Percentiles rank a stretch among this genome's conserved stretches.
These are phyloP conservation scores for Suhomyces atakaporum DNA, from an alignment of 1,139 yeast genomes.

Conservation along the genomic window DNA sequence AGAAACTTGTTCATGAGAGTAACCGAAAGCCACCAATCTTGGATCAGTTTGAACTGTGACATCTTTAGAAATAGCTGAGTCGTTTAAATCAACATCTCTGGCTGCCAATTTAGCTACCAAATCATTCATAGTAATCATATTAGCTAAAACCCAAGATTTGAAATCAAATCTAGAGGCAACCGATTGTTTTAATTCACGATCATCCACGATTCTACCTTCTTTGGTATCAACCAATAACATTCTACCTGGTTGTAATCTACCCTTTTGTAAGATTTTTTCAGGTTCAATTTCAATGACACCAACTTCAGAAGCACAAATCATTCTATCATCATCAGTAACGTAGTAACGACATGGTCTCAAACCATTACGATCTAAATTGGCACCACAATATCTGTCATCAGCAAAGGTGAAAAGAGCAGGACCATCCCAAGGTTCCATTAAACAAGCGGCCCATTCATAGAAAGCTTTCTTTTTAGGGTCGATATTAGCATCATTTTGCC, in stretches of 20 bases:
- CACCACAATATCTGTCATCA: constrained; percentile 98
- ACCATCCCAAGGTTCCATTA: constrained; percentile 99
- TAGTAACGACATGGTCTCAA: constrained; percentile 98
- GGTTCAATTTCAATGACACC: constrained; percentile 93
- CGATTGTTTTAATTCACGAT: constrained; percentile 76
- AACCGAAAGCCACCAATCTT: constrained; percentile 83
- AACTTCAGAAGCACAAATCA: constrained; percentile 97
- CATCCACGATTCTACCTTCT: constrained; percentile 91
- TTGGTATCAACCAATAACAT: constrained; percentile 94
- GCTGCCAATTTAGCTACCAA: constrained; percentile 58
- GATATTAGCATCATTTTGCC: constrained; percentile 87
- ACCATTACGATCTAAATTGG: constrained; percentile 95
- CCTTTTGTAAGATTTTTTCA: constrained; percentile 80
- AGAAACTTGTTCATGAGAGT: constrained; percentile 87
- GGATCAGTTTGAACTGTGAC: constrained; percentile 75
- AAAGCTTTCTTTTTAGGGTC: constrained; percentile 92
- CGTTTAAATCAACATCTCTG: constrained; percentile 41
- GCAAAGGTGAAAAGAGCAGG: constrained; percentile 97
- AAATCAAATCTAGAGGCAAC: constrained; percentile 90
- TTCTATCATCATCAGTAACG: constrained; percentile 90
- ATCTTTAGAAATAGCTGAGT: constrained; percentile 17
- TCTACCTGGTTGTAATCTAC: constrained; percentile 94
- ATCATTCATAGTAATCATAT: constrained; percentile 81
- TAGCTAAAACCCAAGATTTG: constrained; percentile 89
- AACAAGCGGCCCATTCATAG: constrained; percentile 98